Evolutionary conservation across 2,329 filamentous ascomycete species (phyloP).

Genomic region (Gaeumannomyces tritici): DNA sequence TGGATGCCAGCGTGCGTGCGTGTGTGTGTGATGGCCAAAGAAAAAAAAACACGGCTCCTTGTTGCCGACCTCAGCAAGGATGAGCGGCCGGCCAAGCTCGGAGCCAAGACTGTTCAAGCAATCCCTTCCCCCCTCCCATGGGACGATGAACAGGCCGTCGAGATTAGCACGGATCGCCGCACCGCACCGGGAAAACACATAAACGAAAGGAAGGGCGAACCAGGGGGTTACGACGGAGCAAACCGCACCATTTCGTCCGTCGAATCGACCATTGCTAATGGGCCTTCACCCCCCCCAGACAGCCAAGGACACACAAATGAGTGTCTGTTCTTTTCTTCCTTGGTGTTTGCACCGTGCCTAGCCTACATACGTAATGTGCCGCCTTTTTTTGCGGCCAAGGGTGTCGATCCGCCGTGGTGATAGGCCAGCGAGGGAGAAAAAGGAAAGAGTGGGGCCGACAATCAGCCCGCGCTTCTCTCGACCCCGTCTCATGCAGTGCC

Average conservation of each 20-base stretch:
- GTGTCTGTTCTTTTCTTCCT: neutral
- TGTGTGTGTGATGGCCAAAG: neutral
- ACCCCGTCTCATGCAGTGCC: neutral
- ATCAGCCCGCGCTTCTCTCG: neutral
- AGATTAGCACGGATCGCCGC: neutral
- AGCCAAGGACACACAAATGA: neutral
- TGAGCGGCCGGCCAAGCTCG: neutral
- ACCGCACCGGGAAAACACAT: neutral
- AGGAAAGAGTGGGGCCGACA: neutral
- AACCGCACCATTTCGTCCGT: no score
- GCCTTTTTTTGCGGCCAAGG: no score
- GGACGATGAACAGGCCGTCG: neutral
- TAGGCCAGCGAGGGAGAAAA: neutral
- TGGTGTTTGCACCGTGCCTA: no score
- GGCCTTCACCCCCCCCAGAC: no score
- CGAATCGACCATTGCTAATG: neutral
- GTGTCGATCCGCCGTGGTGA: neutral
- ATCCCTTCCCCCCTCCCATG: neutral
- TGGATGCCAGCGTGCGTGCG: no score
- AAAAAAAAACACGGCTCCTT: neutral
- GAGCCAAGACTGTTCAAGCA: neutral
- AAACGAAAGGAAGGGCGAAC: no score
- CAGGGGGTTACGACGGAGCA: neutral
- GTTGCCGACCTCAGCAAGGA: neutral
- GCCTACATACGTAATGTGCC: no score